Base-by-base conservation (phyloP, 352 stramenopile species). In the Chloridella minuta region DNA sequence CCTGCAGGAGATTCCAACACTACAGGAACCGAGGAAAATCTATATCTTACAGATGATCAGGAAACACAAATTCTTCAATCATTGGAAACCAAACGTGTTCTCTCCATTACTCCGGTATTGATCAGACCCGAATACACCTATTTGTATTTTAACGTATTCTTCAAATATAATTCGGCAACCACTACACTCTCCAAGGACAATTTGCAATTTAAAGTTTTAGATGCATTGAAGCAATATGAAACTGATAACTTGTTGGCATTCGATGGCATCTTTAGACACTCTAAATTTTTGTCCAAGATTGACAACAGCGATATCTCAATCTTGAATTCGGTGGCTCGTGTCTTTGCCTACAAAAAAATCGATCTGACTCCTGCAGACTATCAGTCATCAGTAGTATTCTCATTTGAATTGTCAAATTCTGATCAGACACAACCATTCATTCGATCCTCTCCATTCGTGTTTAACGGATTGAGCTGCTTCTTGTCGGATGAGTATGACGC, bases 221-320 rank as follows among this genome's bases (percentile, higher is more conserved):
- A 22, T 83, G 51, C 23, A 25, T 22, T 83, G 23, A 83, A 25
- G 51, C n/a, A 83, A 25, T 83, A 83, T 83, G 23, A 83, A 25
- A 83, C n/a, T 83, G 23, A 22, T 24, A 24, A 25, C n/a, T 83
- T 83, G 23, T 24, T 25, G 23, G 23, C n/a, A 83, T 83, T 83
- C 51, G 23, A 24, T 83, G 51, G 51, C 51, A 24, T 83, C n/a
- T 83, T 83, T 83, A 83, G 51, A 83, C 23, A 83, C 51, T 83
- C 51, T 25, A 83, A 83, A 22, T 83, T 83, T 25, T 83, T 83
- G 51, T 22, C 51, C 23, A 22, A 25, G 51, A 83, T 83, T 25
- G 51, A 83, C 23, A 83, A 83, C 51, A 83, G 27, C 27, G 27
- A 30, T 30, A 30, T 30, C 27, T 30, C 27, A 30, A 30, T 30